Evolutionary conservation across 352 stramenopile genomes (phyloP), one percentile per base, ranked within the genome.

Genomic region (Elongisporangium undulatum): DNA sequence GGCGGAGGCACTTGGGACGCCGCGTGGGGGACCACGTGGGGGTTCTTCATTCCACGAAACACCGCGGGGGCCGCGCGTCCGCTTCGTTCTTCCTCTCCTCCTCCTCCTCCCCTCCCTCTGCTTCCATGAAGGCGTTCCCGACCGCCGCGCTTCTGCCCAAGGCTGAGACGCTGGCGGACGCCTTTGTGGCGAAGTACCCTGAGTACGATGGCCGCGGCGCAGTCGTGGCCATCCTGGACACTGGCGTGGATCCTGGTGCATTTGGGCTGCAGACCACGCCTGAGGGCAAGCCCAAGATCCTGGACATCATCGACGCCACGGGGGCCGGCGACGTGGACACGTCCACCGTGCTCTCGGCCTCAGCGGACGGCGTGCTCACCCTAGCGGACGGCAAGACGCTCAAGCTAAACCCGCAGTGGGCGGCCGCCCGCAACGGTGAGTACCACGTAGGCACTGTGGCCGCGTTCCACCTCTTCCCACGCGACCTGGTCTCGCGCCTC

Each of bases 301-400:
- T 99, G 15, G 92, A 98, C 72, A 77, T 99, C 49, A 80, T 98
- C 22, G 96, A 99, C 77, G 96, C 92, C 70, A 98, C 94, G 24
- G 96, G 79, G 45, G 74, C 85, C 8, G 96, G 95, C 29, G 96
- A 99, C 76, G 82, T 99, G 1, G 86, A 97, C 69, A 97, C 92
- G 58, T 89, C 82, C 10, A 80, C 68, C 0, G 59, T 83, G 13
- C 19, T 91, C 19, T 57, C 82, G 53, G 65, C 82, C 7, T 69
- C 34, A 17, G 34, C 76, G 45, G 77, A 95, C 39, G 79, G 72
- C 34, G 53, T 64, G 50, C 62, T 92, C 22, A 70, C 61, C 52
- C 67, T 90, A 20, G 49, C 60, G 2, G 69, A 62, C 61, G 76
- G 69, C 49, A 76, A 77, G 51, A 62, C 66, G 16, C 65, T 98